A percentile compares a stretch with the other conserved stretches of the same genome.
These are phyloP conservation scores for Nakataea oryzae DNA, from an alignment of 2,329 filamentous ascomycete species.

Conservation along the genomic window DNA sequence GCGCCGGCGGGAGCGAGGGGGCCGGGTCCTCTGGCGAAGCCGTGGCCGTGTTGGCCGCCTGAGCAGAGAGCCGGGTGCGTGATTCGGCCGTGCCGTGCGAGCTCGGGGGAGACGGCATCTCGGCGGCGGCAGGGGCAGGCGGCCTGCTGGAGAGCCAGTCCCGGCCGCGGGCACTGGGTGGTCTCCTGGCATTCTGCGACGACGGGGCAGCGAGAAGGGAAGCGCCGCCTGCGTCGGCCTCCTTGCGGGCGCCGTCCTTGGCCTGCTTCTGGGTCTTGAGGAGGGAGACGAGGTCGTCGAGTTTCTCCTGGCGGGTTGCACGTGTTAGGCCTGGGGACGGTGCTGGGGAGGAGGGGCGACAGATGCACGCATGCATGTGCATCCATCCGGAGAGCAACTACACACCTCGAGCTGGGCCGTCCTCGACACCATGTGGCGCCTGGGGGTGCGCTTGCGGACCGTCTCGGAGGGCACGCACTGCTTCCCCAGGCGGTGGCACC, in stretches of 20 bases:
- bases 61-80: neutral
- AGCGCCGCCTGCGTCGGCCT: neutral
- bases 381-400: neutral
- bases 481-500: slow-evolving; percentile 35
- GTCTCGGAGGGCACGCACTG: slow-evolving; percentile 33
- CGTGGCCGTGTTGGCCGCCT: neutral
- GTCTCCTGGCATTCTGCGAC: neutral
- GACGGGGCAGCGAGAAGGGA: neutral
- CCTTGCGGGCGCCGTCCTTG: neutral
- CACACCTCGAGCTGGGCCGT: slow-evolving; percentile 30
- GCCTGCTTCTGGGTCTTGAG: slow-evolving; percentile 17
- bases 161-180: too few species aligned
- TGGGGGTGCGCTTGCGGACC: slow-evolving; percentile 26
- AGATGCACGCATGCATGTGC: neutral
- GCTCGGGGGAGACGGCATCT: neutral
- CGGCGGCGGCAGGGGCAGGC: neutral
- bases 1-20: neutral
- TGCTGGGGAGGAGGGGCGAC: neutral
- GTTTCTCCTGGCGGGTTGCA: slow-evolving; percentile 23
- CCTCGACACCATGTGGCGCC: slow-evolving; percentile 19
- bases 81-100: neutral
- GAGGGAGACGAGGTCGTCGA: slow-evolving; percentile 36
- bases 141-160: neutral
- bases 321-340: neutral
- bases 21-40: neutral